Base-by-base conservation (phyloP, 805 yeast species). In the Ogataea salicorniae region DNA sequence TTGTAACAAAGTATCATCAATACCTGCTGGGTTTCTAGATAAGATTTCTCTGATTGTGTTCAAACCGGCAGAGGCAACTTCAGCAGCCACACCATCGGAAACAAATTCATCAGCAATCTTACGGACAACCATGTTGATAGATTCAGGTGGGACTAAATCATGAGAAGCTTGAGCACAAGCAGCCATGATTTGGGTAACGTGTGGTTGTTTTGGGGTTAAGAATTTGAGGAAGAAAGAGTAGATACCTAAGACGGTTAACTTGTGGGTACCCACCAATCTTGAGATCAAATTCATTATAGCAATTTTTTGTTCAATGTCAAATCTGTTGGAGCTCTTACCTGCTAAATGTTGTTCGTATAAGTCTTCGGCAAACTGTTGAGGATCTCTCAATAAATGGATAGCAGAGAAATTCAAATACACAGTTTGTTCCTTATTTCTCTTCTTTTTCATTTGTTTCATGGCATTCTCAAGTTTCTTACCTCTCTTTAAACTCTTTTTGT, bases 31-130 rank as follows among this genome's bases (percentile, higher is more conserved):
- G 11, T 95, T 95, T 74, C 99, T 83, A 2, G 96, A 69, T 53
- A 91, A 76, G 49, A 94, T 89, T 68, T 94, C 99, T 58, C 98
- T 77, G 50, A 92, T 92, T 3, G 98, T 87, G 67, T 94, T 94
- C 55, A 94, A 76, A 61, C 99, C 99, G 5, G 98, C 98, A 45
- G 97, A 90, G 5, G 97, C 97, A 46, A 91, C 99, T 69, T 94
- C 97, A 34, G 96, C 83, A 15, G 97, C 90, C 37, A 94, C 99
- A 75, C 99, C 99, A 62, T 94, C 98, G 56, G 96, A 86, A 23
- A 94, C 97, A 60, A 94, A 94, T 69, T 94, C 99, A 68, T 94
- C 95, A 1, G 99, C 98, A 55, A 94, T 82, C 63, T 92, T 94
- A 48, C 96, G 80, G 9, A 94, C 83, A 56, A 94, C 81, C 43